A percentile compares a stretch with the other conserved stretches of the same genome.
These are phyloP conservation scores for Globisporangium sylvaticum DNA, from an alignment of 352 stramenopile species.

Conservation along the genomic window DNA sequence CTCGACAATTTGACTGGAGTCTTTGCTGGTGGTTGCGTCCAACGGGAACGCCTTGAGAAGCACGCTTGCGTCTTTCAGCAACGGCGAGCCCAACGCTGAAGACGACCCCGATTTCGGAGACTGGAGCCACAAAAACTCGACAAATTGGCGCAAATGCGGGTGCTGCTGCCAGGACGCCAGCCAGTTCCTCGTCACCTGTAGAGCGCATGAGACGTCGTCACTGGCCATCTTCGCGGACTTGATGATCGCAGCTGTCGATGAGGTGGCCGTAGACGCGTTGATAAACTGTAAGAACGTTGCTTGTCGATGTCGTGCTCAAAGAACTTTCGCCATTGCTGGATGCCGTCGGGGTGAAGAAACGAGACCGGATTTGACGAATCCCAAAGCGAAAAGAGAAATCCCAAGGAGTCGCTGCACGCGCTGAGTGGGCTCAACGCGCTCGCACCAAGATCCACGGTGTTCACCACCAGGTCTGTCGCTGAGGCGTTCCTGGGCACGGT, in stretches of 20 bases:
- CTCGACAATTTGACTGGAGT: background rate
- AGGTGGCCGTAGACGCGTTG: background rate
- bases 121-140: slow-evolving; percentile 50
- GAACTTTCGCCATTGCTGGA: slow-evolving; percentile 26
- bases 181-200: slow-evolving; percentile 46
- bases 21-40: background rate
- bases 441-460: slow-evolving; percentile 20
- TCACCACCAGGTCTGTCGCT: slow-evolving; percentile 27
- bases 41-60: slow-evolving; percentile 25
- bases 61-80: slow-evolving; percentile 11
- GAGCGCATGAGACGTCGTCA: slow-evolving; percentile 27
- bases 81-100: slow-evolving; percentile 2
- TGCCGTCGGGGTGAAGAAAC: slow-evolving; percentile 32
- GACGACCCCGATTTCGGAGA: slow-evolving; percentile 2
- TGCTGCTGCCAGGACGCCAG: slow-evolving; percentile 49
- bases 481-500: slow-evolving; percentile 24
- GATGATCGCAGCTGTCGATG: background rate
- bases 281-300: slow-evolving; percentile 4
- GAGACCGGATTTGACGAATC: slow-evolving; percentile 26
- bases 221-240: slow-evolving; percentile 10
- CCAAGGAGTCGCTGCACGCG: slow-evolving; percentile 27
- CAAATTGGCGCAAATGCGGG: slow-evolving; percentile 37
- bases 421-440: slow-evolving; percentile 13
- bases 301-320: slow-evolving; percentile 13
- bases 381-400: slow-evolving; percentile 41